These are phyloP conservation scores for Monosporascus sp. DNA, from an alignment of 2,329 filamentous ascomycete species.

Conservation along the genomic window DNA sequence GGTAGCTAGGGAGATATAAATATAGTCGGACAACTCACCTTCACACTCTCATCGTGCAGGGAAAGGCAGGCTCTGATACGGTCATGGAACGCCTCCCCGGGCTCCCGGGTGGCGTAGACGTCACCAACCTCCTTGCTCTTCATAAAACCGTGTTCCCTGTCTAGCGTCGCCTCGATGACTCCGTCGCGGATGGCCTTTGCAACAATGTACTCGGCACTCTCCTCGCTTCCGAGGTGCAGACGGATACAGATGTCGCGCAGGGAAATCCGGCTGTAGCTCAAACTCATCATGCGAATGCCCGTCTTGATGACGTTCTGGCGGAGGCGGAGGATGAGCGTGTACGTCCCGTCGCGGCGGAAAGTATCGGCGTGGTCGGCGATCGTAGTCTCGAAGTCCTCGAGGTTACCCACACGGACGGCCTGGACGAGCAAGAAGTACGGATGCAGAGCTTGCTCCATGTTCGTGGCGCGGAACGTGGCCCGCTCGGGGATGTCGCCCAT, in stretches of 20 bases:
- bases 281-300: slow-evolving; percentile 96
- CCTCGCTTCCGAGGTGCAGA: slow-evolving; percentile 86
- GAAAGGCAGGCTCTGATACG: slow-evolving; percentile 87
- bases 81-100: slow-evolving; percentile 95
- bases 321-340: slow-evolving; percentile 88
- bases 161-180: slow-evolving; percentile 90
- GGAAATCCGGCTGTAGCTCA: slow-evolving; percentile 96
- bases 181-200: slow-evolving; percentile 97
- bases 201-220: slow-evolving; percentile 98
- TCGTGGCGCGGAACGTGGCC: slow-evolving; percentile 84
- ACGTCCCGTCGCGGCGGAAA: slow-evolving; percentile 91
- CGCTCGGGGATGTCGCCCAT: slow-evolving; percentile 99
- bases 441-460: slow-evolving; percentile 79
- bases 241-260: slow-evolving; percentile 96
- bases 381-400: slow-evolving; percentile 85
- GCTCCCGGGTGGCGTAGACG: slow-evolving; percentile 92
- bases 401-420: slow-evolving; percentile 91
- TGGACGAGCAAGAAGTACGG: slow-evolving; percentile 93
- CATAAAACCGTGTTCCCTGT: slow-evolving; percentile 95
- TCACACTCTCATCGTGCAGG: slow-evolving; percentile 95
- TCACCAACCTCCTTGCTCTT: slow-evolving; percentile 97
- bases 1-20: neutral
- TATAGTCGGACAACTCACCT: slow-evolving; percentile 52
- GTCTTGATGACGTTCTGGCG: slow-evolving; percentile 99
- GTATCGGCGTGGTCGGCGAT: slow-evolving; percentile 75